phyloP scores from a whole-genome alignment of 2,329 filamentous ascomycete species.

The Fusarium udum region DNA sequence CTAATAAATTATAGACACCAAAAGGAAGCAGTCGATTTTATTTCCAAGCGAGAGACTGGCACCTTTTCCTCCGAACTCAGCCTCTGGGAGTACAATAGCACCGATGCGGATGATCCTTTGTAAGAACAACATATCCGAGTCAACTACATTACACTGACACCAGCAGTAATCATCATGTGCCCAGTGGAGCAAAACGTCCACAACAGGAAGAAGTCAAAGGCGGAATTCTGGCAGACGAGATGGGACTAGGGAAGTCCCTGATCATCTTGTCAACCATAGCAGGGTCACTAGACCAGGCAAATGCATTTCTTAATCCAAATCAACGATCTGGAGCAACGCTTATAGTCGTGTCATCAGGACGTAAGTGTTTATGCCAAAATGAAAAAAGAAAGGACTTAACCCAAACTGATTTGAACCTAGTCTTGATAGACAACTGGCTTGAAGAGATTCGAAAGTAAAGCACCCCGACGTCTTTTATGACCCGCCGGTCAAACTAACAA shows the following conservation, averaged over 20 bases:
- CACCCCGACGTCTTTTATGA: rapidly evolving
- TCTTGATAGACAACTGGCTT: neutral
- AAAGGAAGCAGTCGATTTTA: neutral
- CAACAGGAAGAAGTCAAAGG: neutral
- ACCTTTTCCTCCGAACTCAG: neutral
- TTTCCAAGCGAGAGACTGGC: neutral
- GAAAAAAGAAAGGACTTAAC: too few species aligned
- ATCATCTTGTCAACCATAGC: neutral
- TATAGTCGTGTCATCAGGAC: rapidly evolving
- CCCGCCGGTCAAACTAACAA: rapidly evolving
- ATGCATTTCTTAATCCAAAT: neutral
- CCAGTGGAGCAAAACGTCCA: neutral
- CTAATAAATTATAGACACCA: neutral
- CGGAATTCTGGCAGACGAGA: neutral
- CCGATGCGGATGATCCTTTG: neutral
- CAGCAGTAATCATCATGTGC: rapidly evolving
- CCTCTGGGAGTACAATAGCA: neutral
- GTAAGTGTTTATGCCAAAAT: neutral
- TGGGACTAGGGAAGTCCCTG: neutral
- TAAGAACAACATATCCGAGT: rapidly evolving
- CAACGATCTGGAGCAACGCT: neutral
- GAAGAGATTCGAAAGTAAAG: neutral
- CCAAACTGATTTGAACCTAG: rapidly evolving
- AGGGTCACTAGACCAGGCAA: neutral
- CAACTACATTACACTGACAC: rapidly evolving